Evolutionary conservation across 805 yeast species (phyloP), one percentile per base, ranked within the genome.

Genomic region (Yamadazyma endophytica): DNA sequence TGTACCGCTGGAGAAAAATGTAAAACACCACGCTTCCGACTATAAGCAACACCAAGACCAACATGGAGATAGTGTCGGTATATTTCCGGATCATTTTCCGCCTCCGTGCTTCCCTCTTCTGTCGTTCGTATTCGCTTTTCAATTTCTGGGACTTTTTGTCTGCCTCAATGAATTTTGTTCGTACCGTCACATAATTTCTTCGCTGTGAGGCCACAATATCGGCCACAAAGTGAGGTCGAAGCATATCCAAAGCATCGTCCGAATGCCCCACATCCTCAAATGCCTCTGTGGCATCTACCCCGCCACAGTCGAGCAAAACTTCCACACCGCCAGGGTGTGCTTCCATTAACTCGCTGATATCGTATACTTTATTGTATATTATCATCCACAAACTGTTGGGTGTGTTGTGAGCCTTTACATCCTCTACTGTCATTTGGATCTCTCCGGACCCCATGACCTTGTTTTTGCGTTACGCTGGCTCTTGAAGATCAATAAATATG

Each of bases 331-430:
- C 81, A 3, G 97, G 97, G 56, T 90, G 97, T 28, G 73, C 77
- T 12, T 75, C 69, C 33, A 82, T 66, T 57, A 89, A 88, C 20
- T 66, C 62, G 5, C 90, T 72, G 18, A 83, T 70, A 54, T 86
- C 81, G 54, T 79, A 86, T 5, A 90, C 95, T 44, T 80, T 79
- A 36, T 82, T 86, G 46, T 86, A 79, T 38, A 86, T 70, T 34
- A 86, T 72, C 68, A 90, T 77, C 95, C 96, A 90, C 25, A 86
- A 61, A 46, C 84, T 87, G 12, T 80, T 82, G 24, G 79, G 73
- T n/a, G 76, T 65, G 54, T 75, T 77, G 69, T 89, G 97, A 44
- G 68, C 52, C 19, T 79, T 70, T 32, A 41, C 39, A 11, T 35
- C 31, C 21, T 31, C 35, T 4, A 29, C 6, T 6, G 17, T 25